Percentiles rank a stretch among this genome's conserved stretches.
Conservation (phyloP, 768 basidiomycete species). For the Termitomyces eurrhizus region DNA sequence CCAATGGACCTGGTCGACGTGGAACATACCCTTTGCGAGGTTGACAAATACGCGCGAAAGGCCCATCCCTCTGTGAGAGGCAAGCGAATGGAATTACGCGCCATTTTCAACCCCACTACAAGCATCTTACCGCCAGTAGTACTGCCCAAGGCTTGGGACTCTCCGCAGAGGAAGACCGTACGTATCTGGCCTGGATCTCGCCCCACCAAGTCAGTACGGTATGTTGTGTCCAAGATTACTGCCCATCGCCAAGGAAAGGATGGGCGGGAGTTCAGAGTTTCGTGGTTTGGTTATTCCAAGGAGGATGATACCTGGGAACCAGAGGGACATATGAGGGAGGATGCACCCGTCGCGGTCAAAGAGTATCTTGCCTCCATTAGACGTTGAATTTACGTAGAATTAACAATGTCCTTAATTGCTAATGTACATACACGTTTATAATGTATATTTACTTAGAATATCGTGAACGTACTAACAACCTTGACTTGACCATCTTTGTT, state of each 20-base stretch:
- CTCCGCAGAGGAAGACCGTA: constrained; percentile 35
- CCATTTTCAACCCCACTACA: constrained; percentile 30
- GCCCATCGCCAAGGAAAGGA: constrained; percentile 33
- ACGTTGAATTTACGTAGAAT: neutral
- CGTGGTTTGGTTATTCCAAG: constrained; percentile 53
- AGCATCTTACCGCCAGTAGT: constrained; percentile 22
- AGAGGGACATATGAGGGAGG: constrained; percentile 38
- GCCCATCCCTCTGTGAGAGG: constrained; percentile 45
- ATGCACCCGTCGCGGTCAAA: constrained; percentile 42
- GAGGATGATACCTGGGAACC: constrained; percentile 59
- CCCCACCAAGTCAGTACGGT: constrained; percentile 41
- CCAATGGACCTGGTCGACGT: constrained; percentile 67
- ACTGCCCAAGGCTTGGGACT: constrained; percentile 55
- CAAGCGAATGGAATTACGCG: constrained; percentile 34
- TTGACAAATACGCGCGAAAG: constrained; percentile 72
- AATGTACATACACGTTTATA: neutral
- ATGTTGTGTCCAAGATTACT: constrained; percentile 31
- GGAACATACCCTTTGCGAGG: constrained; percentile 77
- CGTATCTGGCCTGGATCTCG: constrained; percentile 37
- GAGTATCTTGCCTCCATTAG: constrained; percentile 32
- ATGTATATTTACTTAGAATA: neutral
- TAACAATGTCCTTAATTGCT: neutral
- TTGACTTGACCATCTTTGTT: neutral
- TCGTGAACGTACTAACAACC: too few relatives aligned
- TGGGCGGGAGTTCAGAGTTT: constrained; percentile 41